phyloP scores from a whole-genome alignment of 495 filamentous ascomycete genomes.

The Podospora sp. region DNA sequence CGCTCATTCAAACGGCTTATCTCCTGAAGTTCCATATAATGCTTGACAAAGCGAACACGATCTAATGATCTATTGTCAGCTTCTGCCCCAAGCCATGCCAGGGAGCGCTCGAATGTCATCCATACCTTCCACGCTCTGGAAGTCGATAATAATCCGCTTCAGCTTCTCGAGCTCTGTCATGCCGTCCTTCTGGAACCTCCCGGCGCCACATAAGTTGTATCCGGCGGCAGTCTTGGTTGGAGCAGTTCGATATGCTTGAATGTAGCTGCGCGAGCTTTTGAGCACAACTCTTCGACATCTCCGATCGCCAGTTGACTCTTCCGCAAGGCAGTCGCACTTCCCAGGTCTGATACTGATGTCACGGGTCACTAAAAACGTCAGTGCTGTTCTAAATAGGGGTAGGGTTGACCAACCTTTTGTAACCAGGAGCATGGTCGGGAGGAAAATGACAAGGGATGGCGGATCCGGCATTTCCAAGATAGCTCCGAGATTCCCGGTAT shows the following conservation, averaged over 20 bases:
- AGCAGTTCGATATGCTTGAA: not conserved
- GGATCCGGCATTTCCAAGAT: constrained; percentile 10
- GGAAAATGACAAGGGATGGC: constrained; percentile 15
- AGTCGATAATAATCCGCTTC: constrained; percentile 22
- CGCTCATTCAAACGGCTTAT: no score
- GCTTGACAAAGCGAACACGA: no score
- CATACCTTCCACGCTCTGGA: constrained; percentile 21
- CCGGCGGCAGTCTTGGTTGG: not conserved
- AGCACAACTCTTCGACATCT: constrained; percentile 1
- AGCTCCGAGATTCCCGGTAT: constrained; percentile 6
- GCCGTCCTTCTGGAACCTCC: constrained; percentile 18
- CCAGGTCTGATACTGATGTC: constrained; percentile 9
- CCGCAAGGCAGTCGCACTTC: constrained; percentile 1
- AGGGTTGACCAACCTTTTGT: not conserved
- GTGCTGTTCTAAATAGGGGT: not conserved
- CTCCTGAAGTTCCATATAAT: no score
- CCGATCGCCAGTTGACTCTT: not conserved
- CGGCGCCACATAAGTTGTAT: constrained; percentile 19
- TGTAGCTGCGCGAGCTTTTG: not conserved
- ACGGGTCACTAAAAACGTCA: not conserved
- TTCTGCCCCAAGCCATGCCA: not conserved
- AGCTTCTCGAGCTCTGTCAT: constrained; percentile 16
- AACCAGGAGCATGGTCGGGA: constrained; percentile 1
- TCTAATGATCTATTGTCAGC: not conserved
- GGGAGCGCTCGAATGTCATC: not conserved